phyloP scores from a whole-genome alignment of 306 rosid genomes.

The Quercus wislizeni region DNA sequence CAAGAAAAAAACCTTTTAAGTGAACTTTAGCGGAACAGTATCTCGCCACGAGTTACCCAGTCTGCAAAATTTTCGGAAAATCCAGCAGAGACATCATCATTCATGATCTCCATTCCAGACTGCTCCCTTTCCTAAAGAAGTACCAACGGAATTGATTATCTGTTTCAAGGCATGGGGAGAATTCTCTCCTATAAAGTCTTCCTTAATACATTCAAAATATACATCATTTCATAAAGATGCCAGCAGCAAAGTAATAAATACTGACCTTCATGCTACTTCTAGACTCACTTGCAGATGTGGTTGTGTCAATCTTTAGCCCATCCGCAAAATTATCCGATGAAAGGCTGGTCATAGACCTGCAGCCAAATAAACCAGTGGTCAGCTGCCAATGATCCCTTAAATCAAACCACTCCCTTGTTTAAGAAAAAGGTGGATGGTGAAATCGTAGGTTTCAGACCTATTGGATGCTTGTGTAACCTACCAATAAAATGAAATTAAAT shows the following conservation, averaged over 20 bases:
- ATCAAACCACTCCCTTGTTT: neutral
- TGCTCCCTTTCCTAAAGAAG: conserved; percentile 42
- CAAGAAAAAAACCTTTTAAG: conserved; percentile 8
- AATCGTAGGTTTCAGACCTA: neutral
- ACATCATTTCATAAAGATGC: neutral
- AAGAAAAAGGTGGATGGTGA: neutral
- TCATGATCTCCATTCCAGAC: conserved; percentile 31
- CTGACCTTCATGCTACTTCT: conserved; percentile 61
- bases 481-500: neutral
- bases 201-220: conserved; percentile 5
- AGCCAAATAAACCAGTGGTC: conserved; percentile 13
- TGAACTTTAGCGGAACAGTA: conserved; percentile 27
- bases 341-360: conserved; percentile 57
- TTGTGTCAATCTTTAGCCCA: conserved; percentile 46
- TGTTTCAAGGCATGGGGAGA: neutral
- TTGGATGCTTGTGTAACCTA: neutral
- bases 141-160: neutral
- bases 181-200: neutral
- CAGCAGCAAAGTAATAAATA: conserved; percentile 8
- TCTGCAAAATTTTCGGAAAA: conserved; percentile 33
- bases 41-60: conserved; percentile 48
- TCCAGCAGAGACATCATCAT: conserved; percentile 13
- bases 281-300: conserved; percentile 57
- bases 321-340: conserved; percentile 58
- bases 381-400: conserved; percentile 2